Conservation (phyloP, 805 yeast species). For the Saccharomyces eubayanus region DNA sequence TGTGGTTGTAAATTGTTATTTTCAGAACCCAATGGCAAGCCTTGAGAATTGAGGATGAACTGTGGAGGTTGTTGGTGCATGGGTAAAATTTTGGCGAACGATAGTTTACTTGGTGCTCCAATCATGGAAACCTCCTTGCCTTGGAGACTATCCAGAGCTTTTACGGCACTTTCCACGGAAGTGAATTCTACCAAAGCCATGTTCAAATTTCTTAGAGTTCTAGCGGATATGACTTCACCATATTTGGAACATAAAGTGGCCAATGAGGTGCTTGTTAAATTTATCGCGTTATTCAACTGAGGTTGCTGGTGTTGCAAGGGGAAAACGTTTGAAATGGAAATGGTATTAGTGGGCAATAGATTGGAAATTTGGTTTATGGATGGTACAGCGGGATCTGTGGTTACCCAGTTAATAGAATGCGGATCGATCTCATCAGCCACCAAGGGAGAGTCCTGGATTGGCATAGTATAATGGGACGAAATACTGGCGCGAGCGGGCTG, state of each 20-base stretch:
- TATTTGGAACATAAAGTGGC: slow-evolving; percentile 52
- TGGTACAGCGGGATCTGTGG: slow-evolving; percentile 62
- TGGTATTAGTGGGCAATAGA: slow-evolving; percentile 66
- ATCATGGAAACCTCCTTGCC: slow-evolving; percentile 72
- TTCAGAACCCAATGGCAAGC: slow-evolving; percentile 3
- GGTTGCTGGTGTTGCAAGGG: slow-evolving; percentile 44
- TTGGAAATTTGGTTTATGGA: slow-evolving; percentile 65
- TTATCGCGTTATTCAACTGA: slow-evolving; percentile 38
- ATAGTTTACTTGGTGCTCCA: slow-evolving; percentile 66
- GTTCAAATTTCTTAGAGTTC: slow-evolving; percentile 44
- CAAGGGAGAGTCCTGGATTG: slow-evolving; percentile 26
- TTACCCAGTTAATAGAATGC: slow-evolving; percentile 50
- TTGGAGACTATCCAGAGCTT: slow-evolving; percentile 67
- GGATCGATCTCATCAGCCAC: slow-evolving; percentile 56
- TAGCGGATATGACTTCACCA: slow-evolving; percentile 53
- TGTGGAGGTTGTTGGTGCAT: slow-evolving; percentile 26
- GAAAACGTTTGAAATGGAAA: slow-evolving; percentile 65
- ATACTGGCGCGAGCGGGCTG: slow-evolving; percentile 18
- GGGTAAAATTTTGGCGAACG: slow-evolving; percentile 68
- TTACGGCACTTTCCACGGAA: slow-evolving; percentile 65
- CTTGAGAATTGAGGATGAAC: slow-evolving; percentile 6
- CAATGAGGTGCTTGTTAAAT: slow-evolving; percentile 38
- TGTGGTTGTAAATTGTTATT: slow-evolving; percentile 9
- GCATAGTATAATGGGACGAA: slow-evolving; percentile 14
- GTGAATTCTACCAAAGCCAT: slow-evolving; percentile 66